Evolutionary conservation across 768 basidiomycete genomes (phyloP).

Genomic region (Trichaptum fuscoviolaceum): DNA sequence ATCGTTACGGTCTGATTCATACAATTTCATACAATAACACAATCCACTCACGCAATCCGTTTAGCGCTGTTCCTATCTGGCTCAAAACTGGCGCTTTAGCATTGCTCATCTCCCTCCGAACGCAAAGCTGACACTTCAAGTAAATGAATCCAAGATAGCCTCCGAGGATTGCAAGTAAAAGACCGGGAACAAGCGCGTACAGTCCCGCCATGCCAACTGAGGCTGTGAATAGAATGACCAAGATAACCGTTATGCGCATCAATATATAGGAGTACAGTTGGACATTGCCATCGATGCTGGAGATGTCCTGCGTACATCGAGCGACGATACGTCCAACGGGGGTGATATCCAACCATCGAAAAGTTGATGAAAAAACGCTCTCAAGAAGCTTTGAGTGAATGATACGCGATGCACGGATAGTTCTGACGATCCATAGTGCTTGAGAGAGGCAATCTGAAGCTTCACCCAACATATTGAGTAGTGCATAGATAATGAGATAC

Average conservation of each 20-base stretch:
- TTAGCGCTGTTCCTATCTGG: constrained; percentile 10
- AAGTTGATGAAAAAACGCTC: constrained; percentile 7
- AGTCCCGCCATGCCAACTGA: constrained; percentile 1
- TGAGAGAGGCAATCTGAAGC: constrained; percentile 9
- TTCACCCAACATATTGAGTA: constrained; percentile 8
- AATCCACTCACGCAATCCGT: constrained; percentile 8
- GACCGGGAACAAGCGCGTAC: constrained; percentile 9
- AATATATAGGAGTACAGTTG: background rate
- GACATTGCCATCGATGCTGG: constrained; percentile 9
- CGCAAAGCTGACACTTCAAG: constrained; percentile 31
- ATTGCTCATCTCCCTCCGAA: constrained; percentile 32
- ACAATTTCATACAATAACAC: background rate
- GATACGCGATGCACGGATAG: constrained; percentile 9
- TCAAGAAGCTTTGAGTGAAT: constrained; percentile 10
- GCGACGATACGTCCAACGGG: constrained; percentile 20
- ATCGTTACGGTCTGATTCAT: background rate
- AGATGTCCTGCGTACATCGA: constrained; percentile 19
- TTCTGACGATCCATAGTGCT: constrained; percentile 7
- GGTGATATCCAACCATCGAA: constrained; percentile 19
- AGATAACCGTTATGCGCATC: constrained; percentile 1
- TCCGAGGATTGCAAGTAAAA: constrained; percentile 20
- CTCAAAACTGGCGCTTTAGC: constrained; percentile 26
- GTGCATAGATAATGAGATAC: background rate
- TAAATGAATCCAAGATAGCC: constrained; percentile 28
- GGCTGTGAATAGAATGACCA: constrained; percentile 1